These are phyloP conservation scores for Gastrolobium bilobum DNA, from an alignment of 306 rosid genomes.

Conservation along the genomic window DNA sequence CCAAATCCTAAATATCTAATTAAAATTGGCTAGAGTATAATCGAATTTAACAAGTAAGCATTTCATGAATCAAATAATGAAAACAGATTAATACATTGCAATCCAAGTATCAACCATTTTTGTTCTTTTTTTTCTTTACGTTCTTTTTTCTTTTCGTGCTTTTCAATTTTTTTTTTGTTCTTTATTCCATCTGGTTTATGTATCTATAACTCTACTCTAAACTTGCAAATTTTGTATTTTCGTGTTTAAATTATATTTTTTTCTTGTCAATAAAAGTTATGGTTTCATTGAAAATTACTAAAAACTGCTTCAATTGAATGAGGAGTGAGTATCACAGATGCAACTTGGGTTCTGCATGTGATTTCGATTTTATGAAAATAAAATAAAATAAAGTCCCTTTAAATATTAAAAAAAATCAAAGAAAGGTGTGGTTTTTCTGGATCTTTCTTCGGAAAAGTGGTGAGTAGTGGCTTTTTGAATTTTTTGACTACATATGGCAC, in stretches of 20 bases:
- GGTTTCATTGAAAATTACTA: neutral
- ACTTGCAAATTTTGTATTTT: neutral
- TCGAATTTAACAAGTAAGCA: too few species aligned
- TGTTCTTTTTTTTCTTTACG: neutral
- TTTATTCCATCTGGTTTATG: neutral
- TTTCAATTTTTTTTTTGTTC: neutral
- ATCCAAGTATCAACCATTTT: slow-evolving; percentile 61
- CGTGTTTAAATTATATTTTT: neutral
- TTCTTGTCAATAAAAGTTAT: neutral
- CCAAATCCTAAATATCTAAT: too few species aligned
- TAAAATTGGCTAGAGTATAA: too few species aligned
- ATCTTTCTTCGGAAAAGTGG: slow-evolving; percentile 33
- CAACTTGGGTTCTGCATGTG: slow-evolving; percentile 30
- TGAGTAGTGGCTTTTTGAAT: slow-evolving; percentile 52
- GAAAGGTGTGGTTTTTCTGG: neutral
- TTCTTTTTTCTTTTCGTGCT: neutral
- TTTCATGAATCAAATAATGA: too few species aligned
- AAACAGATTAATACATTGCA: too few species aligned
- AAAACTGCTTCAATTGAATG: neutral
- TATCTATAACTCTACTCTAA: too few species aligned
- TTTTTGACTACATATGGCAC: neutral
- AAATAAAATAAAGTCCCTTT: too few species aligned
- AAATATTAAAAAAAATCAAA: too few species aligned
- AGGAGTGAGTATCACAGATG: neutral
- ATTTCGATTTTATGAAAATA: neutral